Evolutionary conservation across 164 flowering plant species (phyloP), one percentile per base, ranked within the genome.

Genomic region (Umbilicus rupestris): DNA sequence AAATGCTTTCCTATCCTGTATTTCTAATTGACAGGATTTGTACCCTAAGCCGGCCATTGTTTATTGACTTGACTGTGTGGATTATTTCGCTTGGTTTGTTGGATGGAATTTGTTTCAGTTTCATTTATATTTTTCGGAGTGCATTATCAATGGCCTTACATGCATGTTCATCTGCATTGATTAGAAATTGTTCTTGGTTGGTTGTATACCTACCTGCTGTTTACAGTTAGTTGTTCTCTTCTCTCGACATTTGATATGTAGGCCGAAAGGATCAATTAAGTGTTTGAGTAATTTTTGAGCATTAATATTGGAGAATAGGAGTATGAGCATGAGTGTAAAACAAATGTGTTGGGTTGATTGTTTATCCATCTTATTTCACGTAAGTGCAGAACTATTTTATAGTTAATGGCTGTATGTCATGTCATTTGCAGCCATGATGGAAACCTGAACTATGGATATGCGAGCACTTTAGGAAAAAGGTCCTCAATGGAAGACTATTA

Each of bases 401-500:
- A 26, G 16, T 1, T 55, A 26, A 24, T 52, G 30, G 12, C 28
- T 26, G 60, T 26, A 28, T 55, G 33, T 28, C n/a, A 10, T 75
- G 11, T 26, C 41, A 66, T 55, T 30, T 28, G 71, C 88, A 93
- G 98, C 78, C 96, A 87, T 73, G 87, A 93, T 79, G 90, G 89
- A 57, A 87, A 87, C 76, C 91, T 91, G 75, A 94, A 96, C 83
- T 94, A 91, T 80, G 98, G 98, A 67, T 94, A 86, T 85, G 91
- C 98, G 47, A 94, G 98, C 79, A 87, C 93, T 60, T 85, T 88
- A 0, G 98, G 98, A 47, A 94, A 94, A 73, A 81, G 98, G 72
- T 76, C 97, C 72, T 89, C 98, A 45, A 94, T 94, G 98, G 98
- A 94, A 77, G 98, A 94, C 72, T 94, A 90, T 70, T 91, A 85